Percentiles rank a stretch among this genome's conserved stretches.
Evolutionary conservation across 805 yeast genomes (phyloP).

Genomic region (Candida golubevii): DNA sequence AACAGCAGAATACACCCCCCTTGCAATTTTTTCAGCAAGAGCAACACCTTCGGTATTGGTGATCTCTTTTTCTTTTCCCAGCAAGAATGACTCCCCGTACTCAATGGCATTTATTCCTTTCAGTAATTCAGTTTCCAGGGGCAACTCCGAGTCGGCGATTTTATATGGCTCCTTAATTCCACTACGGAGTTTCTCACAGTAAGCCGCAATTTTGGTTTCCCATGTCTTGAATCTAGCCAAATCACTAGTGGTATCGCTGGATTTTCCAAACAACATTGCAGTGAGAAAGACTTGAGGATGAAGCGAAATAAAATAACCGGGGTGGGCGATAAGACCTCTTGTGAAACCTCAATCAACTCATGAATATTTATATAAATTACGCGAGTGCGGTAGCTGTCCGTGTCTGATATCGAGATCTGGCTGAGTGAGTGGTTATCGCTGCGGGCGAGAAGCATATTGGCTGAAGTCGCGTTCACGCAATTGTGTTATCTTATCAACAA

Average conservation of each 20-base stretch:
- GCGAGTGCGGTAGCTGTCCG: too few relatives aligned
- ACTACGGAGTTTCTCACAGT: conserved; percentile 21
- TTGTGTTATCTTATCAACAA: too few relatives aligned
- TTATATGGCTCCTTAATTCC: conserved; percentile 17
- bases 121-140: conserved; percentile 15
- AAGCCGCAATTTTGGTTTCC: conserved; percentile 31
- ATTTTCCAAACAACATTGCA: conserved; percentile 3
- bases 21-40: conserved; percentile 14
- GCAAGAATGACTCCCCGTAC: conserved; percentile 9
- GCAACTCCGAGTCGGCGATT: conserved; percentile 11
- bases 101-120: conserved; percentile 14
- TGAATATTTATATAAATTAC: too few relatives aligned
- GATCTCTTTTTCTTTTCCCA: conserved; percentile 9
- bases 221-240: conserved; percentile 15
- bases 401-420: too few relatives aligned
- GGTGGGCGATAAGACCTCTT: too few relatives aligned
- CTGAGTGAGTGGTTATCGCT: too few relatives aligned
- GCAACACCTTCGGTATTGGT: conserved; percentile 11
- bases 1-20: conserved; percentile 13
- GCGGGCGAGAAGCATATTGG: too few relatives aligned
- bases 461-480: too few relatives aligned
- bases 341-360: too few relatives aligned
- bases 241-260: conserved; percentile 9
- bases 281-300: background rate
- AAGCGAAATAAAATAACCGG: too few relatives aligned